Base-by-base conservation (phyloP, 2,329 filamentous ascomycete species). In the Hansfordia pulvinata region DNA sequence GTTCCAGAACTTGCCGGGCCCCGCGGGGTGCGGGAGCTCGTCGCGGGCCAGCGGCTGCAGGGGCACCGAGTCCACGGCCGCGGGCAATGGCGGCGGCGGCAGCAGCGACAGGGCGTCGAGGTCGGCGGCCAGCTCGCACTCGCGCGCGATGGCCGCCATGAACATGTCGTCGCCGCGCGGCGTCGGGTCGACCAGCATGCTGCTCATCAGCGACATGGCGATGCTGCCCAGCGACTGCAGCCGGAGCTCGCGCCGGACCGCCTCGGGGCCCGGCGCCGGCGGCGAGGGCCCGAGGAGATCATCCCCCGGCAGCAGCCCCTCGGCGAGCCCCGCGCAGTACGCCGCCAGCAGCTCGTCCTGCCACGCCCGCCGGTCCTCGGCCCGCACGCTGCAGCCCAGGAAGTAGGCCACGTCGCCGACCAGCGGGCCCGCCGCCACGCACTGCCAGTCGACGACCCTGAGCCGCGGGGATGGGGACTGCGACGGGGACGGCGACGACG, bases 391-490 rank as follows among this genome's bases (percentile, higher is more conserved):
- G 23, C 23, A 24, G n/a, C 23, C 23, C 4, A 24, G 23, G 14
- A 24, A 24, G 10, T 24, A 24, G 10, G 23, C 14, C 4, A 24
- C 23, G 11, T 17, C 23, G 14, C 14, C 23, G 23, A 24, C 14
- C n/a, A 24, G 14, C 4, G 23, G 23, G 5, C 23, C 23, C 10
- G 23, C 23, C 7, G 23, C 17, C 14, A 24, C 10, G 23, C 23
- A 24, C 13, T 24, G 23, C 23, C 23, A 24, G 23, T 24, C 23
- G 10, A 24, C 23, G 9, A 24, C 23, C 23, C 16, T 24, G 9
- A 24, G 6, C 9, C 23, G 23, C 7, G 14, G 6, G 14, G 9
- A 10, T n/a, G n/a, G n/a, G n/a, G n/a, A n/a, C n/a, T n/a, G n/a
- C n/a, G n/a, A n/a, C n/a, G n/a, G n/a, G n/a, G n/a, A n/a, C n/a